Conservation (phyloP, 179 eudicot genomes). For the Patellifolia procumbens region DNA sequence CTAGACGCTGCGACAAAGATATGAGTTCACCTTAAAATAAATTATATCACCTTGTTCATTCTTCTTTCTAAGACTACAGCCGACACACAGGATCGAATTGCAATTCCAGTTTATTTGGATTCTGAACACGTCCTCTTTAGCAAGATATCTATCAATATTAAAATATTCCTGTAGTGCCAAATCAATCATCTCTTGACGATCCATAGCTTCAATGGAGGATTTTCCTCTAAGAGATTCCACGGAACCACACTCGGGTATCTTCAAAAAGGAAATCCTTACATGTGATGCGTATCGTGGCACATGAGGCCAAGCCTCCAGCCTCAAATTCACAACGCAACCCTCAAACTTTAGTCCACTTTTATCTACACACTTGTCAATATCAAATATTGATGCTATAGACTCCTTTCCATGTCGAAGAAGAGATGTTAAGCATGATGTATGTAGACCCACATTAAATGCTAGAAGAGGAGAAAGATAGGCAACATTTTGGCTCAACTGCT, state of each 20-base stretch:
- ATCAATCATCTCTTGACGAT: slow-evolving; percentile 88
- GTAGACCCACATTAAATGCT: slow-evolving; percentile 78
- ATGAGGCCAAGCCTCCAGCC: slow-evolving; percentile 61
- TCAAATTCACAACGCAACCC: slow-evolving; percentile 42
- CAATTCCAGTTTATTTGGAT: slow-evolving; percentile 83
- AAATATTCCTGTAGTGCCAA: slow-evolving; percentile 75
- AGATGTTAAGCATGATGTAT: slow-evolving; percentile 72
- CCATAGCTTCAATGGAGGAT: slow-evolving; percentile 71
- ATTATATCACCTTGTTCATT: slow-evolving; percentile 44
- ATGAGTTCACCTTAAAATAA: slow-evolving; percentile 70
- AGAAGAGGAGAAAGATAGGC: slow-evolving; percentile 82
- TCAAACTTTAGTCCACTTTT: slow-evolving; percentile 33
- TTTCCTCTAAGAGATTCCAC: slow-evolving; percentile 69
- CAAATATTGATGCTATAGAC: slow-evolving; percentile 63
- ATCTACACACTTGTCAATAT: slow-evolving; percentile 36
- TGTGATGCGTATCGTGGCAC: slow-evolving; percentile 84
- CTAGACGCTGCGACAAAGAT: slow-evolving; percentile 18
- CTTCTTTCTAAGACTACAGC: slow-evolving; percentile 56
- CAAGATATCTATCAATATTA: slow-evolving; percentile 71
- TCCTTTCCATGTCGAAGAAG: slow-evolving; percentile 71
- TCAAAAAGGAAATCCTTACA: slow-evolving; percentile 81
- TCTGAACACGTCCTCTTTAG: slow-evolving; percentile 74
- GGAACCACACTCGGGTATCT: slow-evolving; percentile 83
- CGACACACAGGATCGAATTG: slow-evolving; percentile 67
- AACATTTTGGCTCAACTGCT: slow-evolving; percentile 43